Evolutionary conservation across 1,139 yeast genomes (phyloP).

Genomic region (Yamadazyma triangularis): DNA sequence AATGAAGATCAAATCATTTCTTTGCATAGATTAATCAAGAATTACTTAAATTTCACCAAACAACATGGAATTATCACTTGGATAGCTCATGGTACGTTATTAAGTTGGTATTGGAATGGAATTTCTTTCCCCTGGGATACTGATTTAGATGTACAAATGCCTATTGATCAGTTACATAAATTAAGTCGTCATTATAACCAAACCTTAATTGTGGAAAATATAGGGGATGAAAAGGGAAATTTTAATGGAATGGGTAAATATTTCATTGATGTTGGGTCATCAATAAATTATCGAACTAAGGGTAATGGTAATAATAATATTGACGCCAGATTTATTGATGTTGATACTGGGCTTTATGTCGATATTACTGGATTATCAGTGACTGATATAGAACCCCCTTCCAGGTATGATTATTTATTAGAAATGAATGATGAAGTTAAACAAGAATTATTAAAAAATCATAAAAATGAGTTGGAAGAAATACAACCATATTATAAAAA

Average conservation of each 20-base stretch:
- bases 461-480: slow-evolving; percentile 3
- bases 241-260: slow-evolving; percentile 28
- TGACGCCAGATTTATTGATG: slow-evolving; percentile 36
- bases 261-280: slow-evolving; percentile 29
- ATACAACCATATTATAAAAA: slow-evolving; percentile 7
- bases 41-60: slow-evolving; percentile 27
- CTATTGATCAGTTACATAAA: slow-evolving; percentile 25
- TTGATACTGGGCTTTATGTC: slow-evolving; percentile 35
- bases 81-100: slow-evolving; percentile 41
- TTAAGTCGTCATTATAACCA: slow-evolving; percentile 33
- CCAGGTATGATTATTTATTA: slow-evolving; percentile 19
- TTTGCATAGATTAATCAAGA: slow-evolving; percentile 26
- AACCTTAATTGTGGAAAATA: slow-evolving; percentile 26
- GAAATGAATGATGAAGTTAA: slow-evolving; percentile 5
- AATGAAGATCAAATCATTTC: slow-evolving; percentile 22
- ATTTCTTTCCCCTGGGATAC: slow-evolving; percentile 35
- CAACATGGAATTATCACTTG: slow-evolving; percentile 30
- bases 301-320: slow-evolving; percentile 33
- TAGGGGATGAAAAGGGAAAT: slow-evolving; percentile 15
- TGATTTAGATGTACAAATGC: slow-evolving; percentile 37
- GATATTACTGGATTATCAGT: slow-evolving; percentile 34
- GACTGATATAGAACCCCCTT: slow-evolving; percentile 27
- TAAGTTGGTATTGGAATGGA: slow-evolving; percentile 42
- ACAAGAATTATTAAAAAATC: slow-evolving; percentile 12
- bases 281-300: slow-evolving; percentile 25